Evolutionary conservation across 768 basidiomycete species (phyloP).

Genomic region (Auricularia auricula-judae): DNA sequence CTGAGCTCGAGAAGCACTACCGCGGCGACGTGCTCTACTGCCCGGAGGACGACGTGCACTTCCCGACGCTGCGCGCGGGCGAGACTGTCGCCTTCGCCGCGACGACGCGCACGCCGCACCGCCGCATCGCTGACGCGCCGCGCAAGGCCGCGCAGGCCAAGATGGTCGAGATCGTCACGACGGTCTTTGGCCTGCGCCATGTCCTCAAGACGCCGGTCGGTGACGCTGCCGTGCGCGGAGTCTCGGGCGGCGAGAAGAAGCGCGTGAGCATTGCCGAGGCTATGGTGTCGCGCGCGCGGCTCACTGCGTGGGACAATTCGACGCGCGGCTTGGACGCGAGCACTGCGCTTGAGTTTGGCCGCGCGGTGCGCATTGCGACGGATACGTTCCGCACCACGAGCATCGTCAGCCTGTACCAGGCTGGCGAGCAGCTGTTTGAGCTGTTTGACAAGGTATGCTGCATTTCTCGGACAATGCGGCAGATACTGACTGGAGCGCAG

Average conservation of each 20-base stretch:
- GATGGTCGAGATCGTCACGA: constrained; percentile 31
- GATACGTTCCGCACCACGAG: constrained; percentile 72
- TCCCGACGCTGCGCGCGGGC: not conserved
- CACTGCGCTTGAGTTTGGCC: constrained; percentile 79
- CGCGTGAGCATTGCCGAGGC: constrained; percentile 69
- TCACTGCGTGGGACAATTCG: constrained; percentile 40
- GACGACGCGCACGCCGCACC: constrained; percentile 53
- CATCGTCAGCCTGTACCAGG: constrained; percentile 80
- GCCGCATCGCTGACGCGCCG: constrained; percentile 36
- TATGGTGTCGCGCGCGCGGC: constrained; percentile 14
- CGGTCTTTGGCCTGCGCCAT: constrained; percentile 43
- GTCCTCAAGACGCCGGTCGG: constrained; percentile 29
- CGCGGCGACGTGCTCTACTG: constrained; percentile 76
- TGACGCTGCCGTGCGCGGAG: constrained; percentile 29
- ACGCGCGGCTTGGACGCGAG: constrained; percentile 77
- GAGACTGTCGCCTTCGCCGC: constrained; percentile 37
- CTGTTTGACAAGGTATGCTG: constrained; percentile 65
- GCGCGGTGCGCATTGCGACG: constrained; percentile 69
- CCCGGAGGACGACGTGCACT: constrained; percentile 79
- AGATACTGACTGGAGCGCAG: no score
- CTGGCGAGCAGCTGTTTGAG: constrained; percentile 53
- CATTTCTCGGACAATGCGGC: no score
- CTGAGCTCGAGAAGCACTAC: constrained; percentile 50
- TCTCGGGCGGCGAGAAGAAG: constrained; percentile 67
- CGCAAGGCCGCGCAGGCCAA: constrained; percentile 34